A percentile compares a stretch with the other conserved stretches of the same genome.
Conservation (phyloP, 352 stramenopile species). For the Pythium brachiatum region DNA sequence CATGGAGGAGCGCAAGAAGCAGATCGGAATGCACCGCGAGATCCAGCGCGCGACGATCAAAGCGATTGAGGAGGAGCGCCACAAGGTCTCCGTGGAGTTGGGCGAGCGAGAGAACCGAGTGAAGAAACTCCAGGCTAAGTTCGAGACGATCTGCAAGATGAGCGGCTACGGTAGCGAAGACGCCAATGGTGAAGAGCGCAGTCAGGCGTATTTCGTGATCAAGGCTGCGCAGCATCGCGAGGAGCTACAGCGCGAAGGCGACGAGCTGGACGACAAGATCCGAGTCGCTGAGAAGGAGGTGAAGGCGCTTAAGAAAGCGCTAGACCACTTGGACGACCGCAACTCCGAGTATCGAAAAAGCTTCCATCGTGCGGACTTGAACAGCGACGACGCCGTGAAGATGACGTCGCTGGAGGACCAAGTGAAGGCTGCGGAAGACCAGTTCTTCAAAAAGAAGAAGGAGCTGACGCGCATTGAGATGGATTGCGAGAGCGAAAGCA, state of each 20-base stretch:
- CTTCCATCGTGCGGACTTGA: conserved; percentile 90
- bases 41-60: conserved; percentile 89
- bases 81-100: conserved; percentile 92
- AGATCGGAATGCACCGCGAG: conserved; percentile 87
- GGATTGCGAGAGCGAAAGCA: conserved; percentile 71
- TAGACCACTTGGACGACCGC: conserved; percentile 89
- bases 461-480: conserved; percentile 90
- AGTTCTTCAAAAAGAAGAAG: conserved; percentile 93
- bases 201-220: conserved; percentile 95
- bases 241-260: conserved; percentile 93
- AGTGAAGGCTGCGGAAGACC: conserved; percentile 81
- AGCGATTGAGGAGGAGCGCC: conserved; percentile 90
- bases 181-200: conserved; percentile 75
- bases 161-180: conserved; percentile 65
- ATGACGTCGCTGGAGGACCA: conserved; percentile 88
- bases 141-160: conserved; percentile 88
- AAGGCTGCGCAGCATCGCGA: conserved; percentile 93
- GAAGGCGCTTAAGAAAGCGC: conserved; percentile 89
- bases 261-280: conserved; percentile 95
- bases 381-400: conserved; percentile 80
- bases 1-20: conserved; percentile 93
- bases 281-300: conserved; percentile 92
- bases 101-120: conserved; percentile 84
- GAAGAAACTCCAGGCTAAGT: conserved; percentile 92
- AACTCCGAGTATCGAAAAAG: conserved; percentile 95